Evolutionary conservation across 1,284 basidiomycete genomes (phyloP).

Genomic region (Puccinia sorghi): DNA sequence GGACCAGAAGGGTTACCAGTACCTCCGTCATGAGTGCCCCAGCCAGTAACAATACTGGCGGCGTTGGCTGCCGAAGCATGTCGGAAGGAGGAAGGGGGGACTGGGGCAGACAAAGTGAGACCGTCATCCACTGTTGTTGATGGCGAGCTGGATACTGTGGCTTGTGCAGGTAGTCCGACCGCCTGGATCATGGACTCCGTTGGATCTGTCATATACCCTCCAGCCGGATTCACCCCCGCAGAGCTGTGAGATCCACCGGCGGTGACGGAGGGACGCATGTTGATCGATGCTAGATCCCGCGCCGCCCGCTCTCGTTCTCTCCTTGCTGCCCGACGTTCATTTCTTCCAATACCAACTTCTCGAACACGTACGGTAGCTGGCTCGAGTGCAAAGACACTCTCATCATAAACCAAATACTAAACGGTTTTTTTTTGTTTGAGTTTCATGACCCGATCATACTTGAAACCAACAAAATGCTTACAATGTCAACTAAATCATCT

Average conservation of each 20-base stretch:
- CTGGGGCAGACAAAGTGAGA: conserved; percentile 34
- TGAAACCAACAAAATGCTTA: conserved; percentile 9
- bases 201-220: neutral
- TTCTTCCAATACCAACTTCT: conserved; percentile 80
- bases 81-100: conserved; percentile 28
- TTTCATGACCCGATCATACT: conserved; percentile 8
- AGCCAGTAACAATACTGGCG: conserved; percentile 15
- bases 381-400: conserved; percentile 83
- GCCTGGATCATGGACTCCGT: conserved; percentile 27
- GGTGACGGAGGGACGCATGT: conserved; percentile 30
- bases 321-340: conserved; percentile 76
- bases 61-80: conserved; percentile 11
- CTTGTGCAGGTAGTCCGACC: conserved; percentile 5
- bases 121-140: conserved; percentile 32
- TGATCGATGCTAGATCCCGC: conserved; percentile 60
- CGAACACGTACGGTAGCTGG: conserved; percentile 85
- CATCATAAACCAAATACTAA: conserved; percentile 69
- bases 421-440: conserved; percentile 3
- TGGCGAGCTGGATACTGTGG: conserved; percentile 15
- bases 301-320: conserved; percentile 69
- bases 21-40: conserved; percentile 14
- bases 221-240: neutral
- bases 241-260: conserved; percentile 50
- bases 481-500: conserved; percentile 79
- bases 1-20: neutral